These are phyloP conservation scores for Salix purpurea DNA, from an alignment of 345 rosid species.

Conservation along the genomic window DNA sequence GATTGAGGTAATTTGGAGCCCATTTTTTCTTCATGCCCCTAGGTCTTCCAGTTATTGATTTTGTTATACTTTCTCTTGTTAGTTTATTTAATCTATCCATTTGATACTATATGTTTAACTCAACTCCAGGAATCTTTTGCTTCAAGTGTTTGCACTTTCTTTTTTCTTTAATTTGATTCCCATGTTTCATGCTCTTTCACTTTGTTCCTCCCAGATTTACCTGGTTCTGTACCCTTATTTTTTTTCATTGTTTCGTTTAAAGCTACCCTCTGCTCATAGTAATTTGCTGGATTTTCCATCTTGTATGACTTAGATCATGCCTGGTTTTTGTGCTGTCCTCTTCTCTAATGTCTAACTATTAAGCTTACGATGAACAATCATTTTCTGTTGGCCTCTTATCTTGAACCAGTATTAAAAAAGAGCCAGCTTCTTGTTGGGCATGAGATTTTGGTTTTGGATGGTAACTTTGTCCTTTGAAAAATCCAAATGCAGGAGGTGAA, in stretches of 20 bases:
- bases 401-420: background rate
- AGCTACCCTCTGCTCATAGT: too few relatives aligned
- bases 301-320: too few relatives aligned
- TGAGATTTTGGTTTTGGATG: background rate
- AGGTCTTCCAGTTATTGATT: background rate
- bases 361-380: too few relatives aligned
- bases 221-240: background rate
- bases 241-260: background rate
- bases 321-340: too few relatives aligned
- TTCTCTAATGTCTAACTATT: too few relatives aligned
- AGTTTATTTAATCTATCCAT: background rate
- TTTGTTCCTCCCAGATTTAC: background rate
- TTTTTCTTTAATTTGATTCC: background rate
- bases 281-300: too few relatives aligned
- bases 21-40: background rate
- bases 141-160: background rate
- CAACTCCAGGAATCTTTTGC: background rate
- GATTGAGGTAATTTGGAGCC: conserved; percentile 44
- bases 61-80: background rate
- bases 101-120: background rate
- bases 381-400: too few relatives aligned
- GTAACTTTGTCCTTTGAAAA: background rate
- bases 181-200: background rate
- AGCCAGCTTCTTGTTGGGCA: background rate
- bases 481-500: conserved; percentile 51